These are phyloP conservation scores for Triangularia setosa DNA, from an alignment of 2,329 filamentous ascomycete genomes.

Conservation along the genomic window DNA sequence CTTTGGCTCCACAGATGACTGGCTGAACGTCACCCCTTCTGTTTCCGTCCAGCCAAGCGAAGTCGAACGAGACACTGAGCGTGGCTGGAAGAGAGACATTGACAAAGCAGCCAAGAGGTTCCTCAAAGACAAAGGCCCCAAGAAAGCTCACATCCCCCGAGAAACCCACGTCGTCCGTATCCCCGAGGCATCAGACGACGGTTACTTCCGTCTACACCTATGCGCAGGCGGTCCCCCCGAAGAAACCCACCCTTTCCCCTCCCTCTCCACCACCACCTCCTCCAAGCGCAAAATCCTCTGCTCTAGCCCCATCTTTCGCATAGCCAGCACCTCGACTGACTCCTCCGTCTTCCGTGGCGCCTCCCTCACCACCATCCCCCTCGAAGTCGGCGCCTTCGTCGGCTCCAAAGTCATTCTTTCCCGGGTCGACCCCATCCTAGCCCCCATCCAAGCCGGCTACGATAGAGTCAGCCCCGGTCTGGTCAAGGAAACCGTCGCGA, in stretches of 20 bases:
- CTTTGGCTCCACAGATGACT: constrained; percentile 54
- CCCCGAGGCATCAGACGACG: constrained; percentile 59
- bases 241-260: constrained; percentile 8
- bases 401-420: constrained; percentile 47
- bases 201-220: constrained; percentile 65
- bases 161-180: constrained; percentile 64
- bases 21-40: constrained; percentile 65
- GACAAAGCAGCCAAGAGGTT: constrained; percentile 58
- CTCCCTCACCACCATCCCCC: constrained; percentile 59
- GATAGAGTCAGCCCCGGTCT: constrained; percentile 36
- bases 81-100: constrained; percentile 65
- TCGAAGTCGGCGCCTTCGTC: constrained; percentile 59
- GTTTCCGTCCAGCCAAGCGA: constrained; percentile 44
- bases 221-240: constrained; percentile 42
- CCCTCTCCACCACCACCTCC: background rate
- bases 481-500: constrained; percentile 26
- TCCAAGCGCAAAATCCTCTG: constrained; percentile 50
- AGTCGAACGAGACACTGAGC: constrained; percentile 54
- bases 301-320: constrained; percentile 62
- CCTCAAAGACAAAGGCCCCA: constrained; percentile 39
- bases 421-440: constrained; percentile 41
- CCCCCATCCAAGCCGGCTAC: constrained; percentile 40
- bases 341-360: constrained; percentile 61
- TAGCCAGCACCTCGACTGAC: constrained; percentile 63
- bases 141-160: constrained; percentile 48